phyloP scores from a whole-genome alignment of 2,329 filamentous ascomycete species.

The Huntiella abstrusa region DNA sequence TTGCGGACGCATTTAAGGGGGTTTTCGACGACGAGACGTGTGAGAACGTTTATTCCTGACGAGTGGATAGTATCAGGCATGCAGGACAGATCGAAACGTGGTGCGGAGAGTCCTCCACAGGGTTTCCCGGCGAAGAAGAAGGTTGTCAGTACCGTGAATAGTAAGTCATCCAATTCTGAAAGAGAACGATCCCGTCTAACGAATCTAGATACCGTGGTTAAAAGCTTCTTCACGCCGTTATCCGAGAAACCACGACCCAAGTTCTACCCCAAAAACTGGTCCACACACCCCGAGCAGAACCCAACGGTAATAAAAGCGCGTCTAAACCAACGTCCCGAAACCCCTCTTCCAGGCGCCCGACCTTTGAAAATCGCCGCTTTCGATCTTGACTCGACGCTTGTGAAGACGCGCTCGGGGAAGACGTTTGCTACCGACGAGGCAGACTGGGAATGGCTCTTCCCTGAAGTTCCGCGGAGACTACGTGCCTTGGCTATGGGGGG shows the following conservation, averaged over 20 bases:
- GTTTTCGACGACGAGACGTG: too few species aligned
- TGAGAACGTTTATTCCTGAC: too few species aligned
- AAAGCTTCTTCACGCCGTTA: slow-evolving; percentile 71
- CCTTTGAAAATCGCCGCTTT: slow-evolving; percentile 46
- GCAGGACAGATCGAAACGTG: neutral
- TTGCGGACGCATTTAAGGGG: too few species aligned
- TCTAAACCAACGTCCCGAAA: too few species aligned
- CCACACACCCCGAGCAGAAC: too few species aligned
- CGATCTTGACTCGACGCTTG: slow-evolving; percentile 73
- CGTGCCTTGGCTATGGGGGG: slow-evolving; percentile 51
- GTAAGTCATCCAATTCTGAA: neutral
- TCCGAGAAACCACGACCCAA: slow-evolving; percentile 66
- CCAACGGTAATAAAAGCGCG: too few species aligned
- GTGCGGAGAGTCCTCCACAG: slow-evolving; percentile 2
- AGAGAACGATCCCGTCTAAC: too few species aligned
- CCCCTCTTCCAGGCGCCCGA: too few species aligned
- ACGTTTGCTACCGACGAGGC: slow-evolving; percentile 48
- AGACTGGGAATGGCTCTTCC: slow-evolving; percentile 94
- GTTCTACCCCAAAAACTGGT: too few species aligned
- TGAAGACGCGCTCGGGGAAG: slow-evolving; percentile 63
- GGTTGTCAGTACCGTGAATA: neutral
- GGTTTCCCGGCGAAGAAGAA: slow-evolving; percentile 2
- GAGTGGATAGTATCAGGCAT: too few species aligned
- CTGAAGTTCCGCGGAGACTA: slow-evolving; percentile 46
- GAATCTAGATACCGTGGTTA: slow-evolving; percentile 43